These are phyloP conservation scores for Xylaria venustula DNA, from an alignment of 495 filamentous ascomycete genomes.

Conservation along the genomic window DNA sequence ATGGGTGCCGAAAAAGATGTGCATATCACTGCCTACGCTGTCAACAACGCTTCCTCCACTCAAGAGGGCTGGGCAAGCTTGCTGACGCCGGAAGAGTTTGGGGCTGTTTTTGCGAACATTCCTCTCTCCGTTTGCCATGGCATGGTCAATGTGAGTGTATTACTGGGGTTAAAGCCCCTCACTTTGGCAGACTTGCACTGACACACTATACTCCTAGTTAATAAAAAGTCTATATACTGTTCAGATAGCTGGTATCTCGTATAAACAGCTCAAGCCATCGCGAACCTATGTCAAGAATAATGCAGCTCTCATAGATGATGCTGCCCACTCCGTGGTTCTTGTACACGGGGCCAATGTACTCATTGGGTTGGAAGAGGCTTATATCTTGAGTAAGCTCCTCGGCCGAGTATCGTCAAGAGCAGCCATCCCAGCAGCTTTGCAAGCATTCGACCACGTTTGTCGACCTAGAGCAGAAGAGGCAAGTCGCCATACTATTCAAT, in stretches of 20 bases:
- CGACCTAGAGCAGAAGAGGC: slow-evolving; percentile 27
- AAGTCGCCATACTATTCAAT: slow-evolving; percentile 12
- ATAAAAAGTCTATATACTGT: slow-evolving; percentile 30
- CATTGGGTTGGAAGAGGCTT: slow-evolving; percentile 25
- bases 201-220: slow-evolving; percentile 9
- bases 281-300: slow-evolving; percentile 25
- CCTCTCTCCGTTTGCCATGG: slow-evolving; percentile 20
- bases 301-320: slow-evolving; percentile 25
- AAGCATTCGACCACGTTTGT: slow-evolving; percentile 25
- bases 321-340: slow-evolving; percentile 24
- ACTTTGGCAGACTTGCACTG: neutral
- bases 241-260: slow-evolving; percentile 24
- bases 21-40: slow-evolving; percentile 16
- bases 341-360: slow-evolving; percentile 18
- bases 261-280: slow-evolving; percentile 21
- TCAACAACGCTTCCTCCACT: slow-evolving; percentile 7
- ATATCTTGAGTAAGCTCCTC: slow-evolving; percentile 23
- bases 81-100: slow-evolving; percentile 30
- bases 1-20: slow-evolving; percentile 23
- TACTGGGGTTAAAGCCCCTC: neutral
- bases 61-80: slow-evolving; percentile 25
- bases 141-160: slow-evolving; percentile 24
- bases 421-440: slow-evolving; percentile 24
- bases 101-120: slow-evolving; percentile 19
- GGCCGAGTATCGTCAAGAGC: slow-evolving; percentile 18